phyloP scores from a whole-genome alignment of 2,329 filamentous ascomycete species.

The Pyricularia pennisetigena region DNA sequence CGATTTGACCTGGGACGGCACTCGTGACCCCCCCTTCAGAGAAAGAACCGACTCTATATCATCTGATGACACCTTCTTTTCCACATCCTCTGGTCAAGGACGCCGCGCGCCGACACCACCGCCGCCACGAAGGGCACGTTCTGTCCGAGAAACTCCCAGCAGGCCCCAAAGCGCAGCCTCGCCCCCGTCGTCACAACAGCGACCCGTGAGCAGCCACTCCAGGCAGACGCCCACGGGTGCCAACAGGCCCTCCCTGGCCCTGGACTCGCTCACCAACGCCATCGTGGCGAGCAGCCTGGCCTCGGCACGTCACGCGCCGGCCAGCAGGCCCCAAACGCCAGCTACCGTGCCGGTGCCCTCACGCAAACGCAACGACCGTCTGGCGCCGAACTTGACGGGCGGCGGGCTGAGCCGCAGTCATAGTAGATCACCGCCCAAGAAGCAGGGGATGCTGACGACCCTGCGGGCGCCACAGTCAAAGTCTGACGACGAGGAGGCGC shows the following conservation, averaged over 20 bases:
- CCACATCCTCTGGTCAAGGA: constrained; percentile 17
- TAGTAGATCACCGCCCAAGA: constrained; percentile 29
- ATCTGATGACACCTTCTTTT: constrained; percentile 36
- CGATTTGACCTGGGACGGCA: neutral
- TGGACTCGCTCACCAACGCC: constrained; percentile 60
- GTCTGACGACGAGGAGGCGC: constrained; percentile 43
- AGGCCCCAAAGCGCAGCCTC: neutral
- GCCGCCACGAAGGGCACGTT: neutral
- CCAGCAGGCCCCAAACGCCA: constrained; percentile 25
- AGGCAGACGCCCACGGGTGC: neutral
- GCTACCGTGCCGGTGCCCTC: constrained; percentile 25
- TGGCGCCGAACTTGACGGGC: neutral
- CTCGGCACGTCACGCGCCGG: constrained; percentile 38
- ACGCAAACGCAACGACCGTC: constrained; percentile 11
- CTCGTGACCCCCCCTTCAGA: neutral
- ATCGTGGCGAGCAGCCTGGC: constrained; percentile 69
- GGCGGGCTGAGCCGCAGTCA: constrained; percentile 4
- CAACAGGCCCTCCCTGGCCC: constrained; percentile 20
- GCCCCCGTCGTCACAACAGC: neutral
- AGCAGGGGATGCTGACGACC: constrained; percentile 52
- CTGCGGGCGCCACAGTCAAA: constrained; percentile 45
- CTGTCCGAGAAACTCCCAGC: neutral
- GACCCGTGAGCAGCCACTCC: neutral
- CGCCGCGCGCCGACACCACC: neutral
- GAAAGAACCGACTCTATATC: constrained; percentile 13